Evolutionary conservation across 805 yeast genomes (phyloP), one percentile per base, ranked within the genome.

Genomic region (Lachancea kluyveri): DNA sequence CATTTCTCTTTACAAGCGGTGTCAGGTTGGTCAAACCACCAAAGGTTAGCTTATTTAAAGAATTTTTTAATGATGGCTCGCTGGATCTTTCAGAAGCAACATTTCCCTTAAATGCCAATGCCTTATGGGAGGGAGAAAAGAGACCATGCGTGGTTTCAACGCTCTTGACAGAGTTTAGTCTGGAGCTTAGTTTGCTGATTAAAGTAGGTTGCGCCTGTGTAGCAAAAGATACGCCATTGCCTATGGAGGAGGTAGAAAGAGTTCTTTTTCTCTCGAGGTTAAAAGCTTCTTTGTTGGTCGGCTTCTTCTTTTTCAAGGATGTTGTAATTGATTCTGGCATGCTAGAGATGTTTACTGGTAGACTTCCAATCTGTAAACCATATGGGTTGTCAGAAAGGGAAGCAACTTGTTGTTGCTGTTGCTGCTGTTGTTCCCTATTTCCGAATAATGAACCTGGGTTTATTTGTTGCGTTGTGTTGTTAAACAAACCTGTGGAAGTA

Each of bases 311-410:
- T 21, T 40, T 46, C 3, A 51, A 30, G 3, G 60, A 51, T 17
- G 56, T 56, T 6, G 67, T 63, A 26, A 63, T 48, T 9, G 67
- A 54, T 31, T 57, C 57, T 12, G 69, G 67, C 46, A 64, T 52
- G 8, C 45, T 58, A 15, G 59, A 56, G 21, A 61, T 46, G 18
- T 52, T 37, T 26, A 46, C 41, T 20, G 57, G 52, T 3, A 36
- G 20, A 24, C 43, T 49, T 24, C 43, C 37, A 21, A 60, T 51
- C 16, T 62, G 54, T 3, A 53, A 32, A 11, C 62, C 62, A 26
- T 53, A 57, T 19, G 60, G 59, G 37, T 48, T 51, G 10, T 27
- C 35, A 10, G 36, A 29, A 40, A 28, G 14, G 25, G 26, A 31
- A 30, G 31, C 24, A 9, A 5, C 12, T 13, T 24, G 13, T 25